Evolutionary conservation across 2,329 filamentous ascomycete genomes (phyloP).

Genomic region (Didymella sp.): DNA sequence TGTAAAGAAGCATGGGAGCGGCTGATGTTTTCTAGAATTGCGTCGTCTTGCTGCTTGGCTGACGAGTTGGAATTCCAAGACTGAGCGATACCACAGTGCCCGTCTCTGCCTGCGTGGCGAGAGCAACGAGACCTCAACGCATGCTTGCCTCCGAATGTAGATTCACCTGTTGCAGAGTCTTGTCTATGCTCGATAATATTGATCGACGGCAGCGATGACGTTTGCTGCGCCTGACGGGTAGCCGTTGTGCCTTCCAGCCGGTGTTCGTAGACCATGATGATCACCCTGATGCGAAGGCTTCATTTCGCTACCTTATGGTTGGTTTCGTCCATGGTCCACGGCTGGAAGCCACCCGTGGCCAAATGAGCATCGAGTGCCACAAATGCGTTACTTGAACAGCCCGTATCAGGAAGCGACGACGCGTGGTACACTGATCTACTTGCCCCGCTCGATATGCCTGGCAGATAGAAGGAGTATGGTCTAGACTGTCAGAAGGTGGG

Average conservation of each 20-base stretch:
- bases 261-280: neutral
- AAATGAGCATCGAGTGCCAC: neutral
- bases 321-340: neutral
- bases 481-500: constrained; percentile 2
- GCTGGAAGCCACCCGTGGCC: neutral
- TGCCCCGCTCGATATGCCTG: neutral
- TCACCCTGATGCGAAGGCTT: neutral
- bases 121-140: neutral
- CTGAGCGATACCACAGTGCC: neutral
- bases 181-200: neutral
- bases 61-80: neutral
- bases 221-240: neutral
- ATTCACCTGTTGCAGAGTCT: neutral
- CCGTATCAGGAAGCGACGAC: constrained; percentile 2
- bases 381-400: neutral
- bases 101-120: neutral
- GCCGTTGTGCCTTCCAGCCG: neutral
- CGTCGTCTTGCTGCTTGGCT: constrained; percentile 7
- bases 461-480: neutral
- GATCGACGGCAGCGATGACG: neutral
- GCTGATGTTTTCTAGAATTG: constrained; percentile 9
- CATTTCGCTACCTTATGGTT: constrained; percentile 7
- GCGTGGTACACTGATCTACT: neutral
- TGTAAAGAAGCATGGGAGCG: constrained; percentile 2
- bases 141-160: neutral